A percentile compares a stretch with the other conserved stretches of the same genome.
Conservation (phyloP, 352 stramenopile species). For the Phytophthora crassamura region DNA sequence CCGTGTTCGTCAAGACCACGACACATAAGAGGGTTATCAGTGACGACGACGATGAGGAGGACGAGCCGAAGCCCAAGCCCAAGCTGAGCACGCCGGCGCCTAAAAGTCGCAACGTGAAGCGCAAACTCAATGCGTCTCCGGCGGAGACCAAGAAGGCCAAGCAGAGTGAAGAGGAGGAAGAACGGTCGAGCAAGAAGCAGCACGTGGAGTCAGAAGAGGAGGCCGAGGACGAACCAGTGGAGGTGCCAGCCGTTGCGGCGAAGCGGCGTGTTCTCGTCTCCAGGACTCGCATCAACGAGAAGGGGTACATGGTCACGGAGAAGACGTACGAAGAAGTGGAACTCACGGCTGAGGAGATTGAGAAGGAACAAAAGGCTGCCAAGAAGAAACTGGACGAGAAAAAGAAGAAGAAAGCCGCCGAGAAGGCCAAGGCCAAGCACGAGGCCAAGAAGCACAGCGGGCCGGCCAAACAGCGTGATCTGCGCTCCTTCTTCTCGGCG, state of each 20-base stretch:
- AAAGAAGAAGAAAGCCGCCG: slow-evolving; percentile 49
- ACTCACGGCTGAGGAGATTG: slow-evolving; percentile 62
- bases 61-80: slow-evolving; percentile 24
- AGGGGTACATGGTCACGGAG: slow-evolving; percentile 90
- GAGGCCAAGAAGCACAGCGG: slow-evolving; percentile 56
- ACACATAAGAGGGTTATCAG: slow-evolving; percentile 67
- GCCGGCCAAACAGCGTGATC: slow-evolving; percentile 70
- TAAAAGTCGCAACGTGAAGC: slow-evolving; percentile 49
- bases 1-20: slow-evolving; percentile 68
- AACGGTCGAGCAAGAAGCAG: slow-evolving; percentile 17
- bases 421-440: slow-evolving; percentile 52
- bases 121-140: slow-evolving; percentile 54
- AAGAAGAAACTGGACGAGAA: slow-evolving; percentile 54
- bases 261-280: slow-evolving; percentile 66
- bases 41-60: slow-evolving; percentile 73
- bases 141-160: slow-evolving; percentile 28
- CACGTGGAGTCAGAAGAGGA: slow-evolving; percentile 38
- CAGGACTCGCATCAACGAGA: slow-evolving; percentile 81
- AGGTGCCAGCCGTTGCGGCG: slow-evolving; percentile 37
- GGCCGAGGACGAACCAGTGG: slow-evolving; percentile 20
- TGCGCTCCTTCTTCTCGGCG: slow-evolving; percentile 69
- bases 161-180: slow-evolving; percentile 29
- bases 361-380: slow-evolving; percentile 49
- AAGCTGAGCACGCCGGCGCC: slow-evolving; percentile 21
- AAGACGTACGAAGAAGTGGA: slow-evolving; percentile 77